Percentiles rank a stretch among this genome's conserved stretches.
Conservation (phyloP, 2,329 filamentous ascomycete species). For the Dothistroma pini region DNA sequence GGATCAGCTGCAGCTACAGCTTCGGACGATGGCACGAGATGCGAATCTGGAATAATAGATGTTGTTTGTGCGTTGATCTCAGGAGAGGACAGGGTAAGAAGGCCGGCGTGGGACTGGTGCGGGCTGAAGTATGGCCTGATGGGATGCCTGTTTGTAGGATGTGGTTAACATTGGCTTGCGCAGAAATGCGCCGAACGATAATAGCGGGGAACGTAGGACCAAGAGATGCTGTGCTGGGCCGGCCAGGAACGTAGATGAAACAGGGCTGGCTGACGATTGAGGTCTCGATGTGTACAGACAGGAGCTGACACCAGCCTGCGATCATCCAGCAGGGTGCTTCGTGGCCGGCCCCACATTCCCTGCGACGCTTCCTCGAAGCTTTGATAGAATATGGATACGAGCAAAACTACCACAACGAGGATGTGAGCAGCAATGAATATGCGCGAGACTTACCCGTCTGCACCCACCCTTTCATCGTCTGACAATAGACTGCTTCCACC, state of each 20-base stretch:
- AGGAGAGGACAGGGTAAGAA: conserved; percentile 49
- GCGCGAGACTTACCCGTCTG: conserved; percentile 31
- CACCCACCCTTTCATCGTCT: conserved; percentile 49
- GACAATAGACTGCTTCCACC: conserved; percentile 49
- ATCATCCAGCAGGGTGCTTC: not conserved
- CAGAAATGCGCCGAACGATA: not conserved
- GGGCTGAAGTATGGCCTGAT: conserved; percentile 37
- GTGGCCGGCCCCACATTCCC: not conserved
- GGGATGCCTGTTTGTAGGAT: conserved; percentile 21
- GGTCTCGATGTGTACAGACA: not conserved
- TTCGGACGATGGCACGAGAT: conserved; percentile 9
- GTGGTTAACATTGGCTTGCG: conserved; percentile 12
- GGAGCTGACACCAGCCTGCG: conserved; percentile 4
- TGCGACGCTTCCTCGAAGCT: not conserved
- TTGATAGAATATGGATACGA: not conserved
- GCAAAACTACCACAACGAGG: not conserved
- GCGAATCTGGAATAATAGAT: conserved; percentile 28
- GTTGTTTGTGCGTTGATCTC: conserved; percentile 34
- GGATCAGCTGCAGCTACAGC: conserved; percentile 29
- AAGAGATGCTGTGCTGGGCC: not conserved
- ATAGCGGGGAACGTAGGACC: conserved; percentile 5
- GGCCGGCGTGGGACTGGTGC: conserved; percentile 48
- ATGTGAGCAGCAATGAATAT: conserved; percentile 1
- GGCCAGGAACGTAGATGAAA: not conserved
- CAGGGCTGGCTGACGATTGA: not conserved